These are phyloP conservation scores for Triangularia setosa DNA, from an alignment of 2,329 filamentous ascomycete species.

Conservation along the genomic window DNA sequence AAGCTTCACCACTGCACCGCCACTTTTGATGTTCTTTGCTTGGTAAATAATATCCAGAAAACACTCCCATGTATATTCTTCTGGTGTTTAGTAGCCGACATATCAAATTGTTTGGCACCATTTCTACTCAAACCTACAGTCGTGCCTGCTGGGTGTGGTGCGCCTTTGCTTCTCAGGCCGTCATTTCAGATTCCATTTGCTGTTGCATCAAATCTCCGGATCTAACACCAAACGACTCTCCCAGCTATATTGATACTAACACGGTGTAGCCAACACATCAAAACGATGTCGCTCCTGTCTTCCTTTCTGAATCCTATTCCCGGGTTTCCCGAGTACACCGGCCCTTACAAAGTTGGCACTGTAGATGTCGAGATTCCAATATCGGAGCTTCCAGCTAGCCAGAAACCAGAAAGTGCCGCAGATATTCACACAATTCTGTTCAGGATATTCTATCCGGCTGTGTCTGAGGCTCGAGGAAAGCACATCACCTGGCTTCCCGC, in stretches of 20 bases:
- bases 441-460: conserved; percentile 76
- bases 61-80: not conserved
- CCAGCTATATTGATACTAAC: not conserved
- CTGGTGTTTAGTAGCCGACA: not conserved
- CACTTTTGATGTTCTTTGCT: not conserved
- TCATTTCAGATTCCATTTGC: not conserved
- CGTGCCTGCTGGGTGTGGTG: not conserved
- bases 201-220: not conserved
- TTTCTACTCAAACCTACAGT: not conserved
- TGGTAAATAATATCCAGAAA: not conserved
- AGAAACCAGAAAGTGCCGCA: conserved; percentile 49
- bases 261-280: conserved; percentile 10
- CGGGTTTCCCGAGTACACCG: conserved; percentile 69
- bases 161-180: not conserved
- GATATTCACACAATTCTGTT: conserved; percentile 72
- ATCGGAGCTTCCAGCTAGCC: conserved; percentile 53
- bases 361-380: conserved; percentile 77
- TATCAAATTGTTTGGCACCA: too few relatives aligned
- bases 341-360: conserved; percentile 74
- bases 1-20: not conserved
- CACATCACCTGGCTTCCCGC: conserved; percentile 72
- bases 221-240: not conserved
- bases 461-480: conserved; percentile 48
- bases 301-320: conserved; percentile 64
- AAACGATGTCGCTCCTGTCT: conserved; percentile 46